These are phyloP conservation scores for Silene vulgaris DNA, from an alignment of 179 eudicot genomes.

Conservation along the genomic window DNA sequence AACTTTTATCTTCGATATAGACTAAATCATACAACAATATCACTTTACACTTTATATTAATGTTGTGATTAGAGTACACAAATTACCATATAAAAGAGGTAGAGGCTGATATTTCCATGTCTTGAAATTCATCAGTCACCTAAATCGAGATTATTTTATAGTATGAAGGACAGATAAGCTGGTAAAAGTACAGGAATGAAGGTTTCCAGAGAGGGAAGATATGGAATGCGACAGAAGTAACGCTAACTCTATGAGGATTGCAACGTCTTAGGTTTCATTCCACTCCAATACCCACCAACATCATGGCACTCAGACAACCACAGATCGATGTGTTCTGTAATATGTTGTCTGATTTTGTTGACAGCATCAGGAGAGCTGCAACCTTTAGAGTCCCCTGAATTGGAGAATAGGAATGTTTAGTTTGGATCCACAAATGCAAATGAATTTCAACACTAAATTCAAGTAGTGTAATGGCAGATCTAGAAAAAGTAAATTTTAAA, in stretches of 20 bases:
- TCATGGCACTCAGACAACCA: conserved; percentile 86
- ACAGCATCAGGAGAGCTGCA: conserved; percentile 95
- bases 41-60: background rate
- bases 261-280: conserved; percentile 27
- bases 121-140: background rate
- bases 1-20: background rate
- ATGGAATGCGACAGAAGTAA: background rate
- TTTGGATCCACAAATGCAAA: background rate
- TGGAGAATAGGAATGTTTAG: conserved; percentile 3
- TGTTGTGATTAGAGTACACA: background rate
- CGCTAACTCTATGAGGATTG: background rate
- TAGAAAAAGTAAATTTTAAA: background rate
- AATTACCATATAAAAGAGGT: background rate
- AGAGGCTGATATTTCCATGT: background rate
- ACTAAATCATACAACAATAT: background rate
- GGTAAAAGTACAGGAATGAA: background rate
- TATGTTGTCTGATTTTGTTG: conserved; percentile 69
- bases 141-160: background rate
- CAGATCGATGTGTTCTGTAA: conserved; percentile 66
- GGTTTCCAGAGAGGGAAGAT: background rate
- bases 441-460: conserved; percentile 5
- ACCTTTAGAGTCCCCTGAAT: conserved; percentile 54
- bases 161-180: background rate
- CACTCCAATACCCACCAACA: conserved; percentile 37
- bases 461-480: background rate